Evolutionary conservation across 163 green algal genomes (phyloP), one percentile per base, ranked within the genome.

Genomic region (Picocystis sp.): DNA sequence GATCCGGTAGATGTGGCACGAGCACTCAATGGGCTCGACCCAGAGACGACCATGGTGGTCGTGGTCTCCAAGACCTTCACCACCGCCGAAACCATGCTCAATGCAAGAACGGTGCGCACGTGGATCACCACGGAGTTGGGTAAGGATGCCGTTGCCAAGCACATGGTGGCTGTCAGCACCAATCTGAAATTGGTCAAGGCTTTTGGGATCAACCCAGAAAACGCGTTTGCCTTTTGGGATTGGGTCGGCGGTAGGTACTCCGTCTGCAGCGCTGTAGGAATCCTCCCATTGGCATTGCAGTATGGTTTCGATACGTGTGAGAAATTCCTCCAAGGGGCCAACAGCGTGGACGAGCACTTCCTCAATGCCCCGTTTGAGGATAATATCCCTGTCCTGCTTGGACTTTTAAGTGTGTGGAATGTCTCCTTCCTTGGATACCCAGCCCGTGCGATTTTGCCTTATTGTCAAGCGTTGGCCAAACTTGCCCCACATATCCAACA

Each of bases 61-160:
- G 81, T 99, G 0, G 82, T 99, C 23, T 93, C 78, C 56, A 99
- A 99, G 81, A 99, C 91, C 10, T 99, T 99, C 79, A 99, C 91
- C 55, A 99, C 91, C 1, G 91, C 89, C 6, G 91, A 99, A 75
- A 99, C 91, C 24, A 99, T 99, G 91, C 80, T 96, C 15, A 99
- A 99, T 58, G 91, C 91, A 3, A 78, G 91, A 57, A 97, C 89
- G 14, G 86, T 91, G 56, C 22, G 55, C 22, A 77, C 76, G 2
- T 95, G 86, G 86, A 74, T 95, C 50, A 84, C 62, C 1, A 57
- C 69, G 23, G 64, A 78, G 38, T 71, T 94, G 21, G 45, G 82
- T 17, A 38, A 65, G 9, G 79, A 82, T 0, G 71, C 86, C 2
- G 84, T 97, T 8, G 66, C 81, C n/a, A 91, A 93, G 80, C 91